A percentile compares a stretch with the other conserved stretches of the same genome.
Evolutionary conservation across 75 land plant genomes (phyloP).

Genomic region (Pseudotsuga menziesii): DNA sequence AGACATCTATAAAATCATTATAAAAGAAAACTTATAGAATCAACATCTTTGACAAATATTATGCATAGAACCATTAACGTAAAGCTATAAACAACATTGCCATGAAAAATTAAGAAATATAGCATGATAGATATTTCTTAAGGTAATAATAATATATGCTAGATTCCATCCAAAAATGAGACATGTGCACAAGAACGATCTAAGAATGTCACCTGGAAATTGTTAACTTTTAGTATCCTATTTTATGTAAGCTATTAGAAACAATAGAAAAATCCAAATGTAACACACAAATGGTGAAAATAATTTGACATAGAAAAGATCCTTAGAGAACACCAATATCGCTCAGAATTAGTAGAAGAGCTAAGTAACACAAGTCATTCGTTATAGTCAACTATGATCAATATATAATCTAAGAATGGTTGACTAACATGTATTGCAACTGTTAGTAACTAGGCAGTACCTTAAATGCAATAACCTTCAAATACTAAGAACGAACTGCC

Average conservation of each 20-base stretch:
- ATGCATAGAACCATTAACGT: neutral
- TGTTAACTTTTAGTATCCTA: neutral
- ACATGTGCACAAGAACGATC: neutral
- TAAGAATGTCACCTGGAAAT: neutral
- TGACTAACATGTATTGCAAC: neutral
- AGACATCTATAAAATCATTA: constrained; percentile 23
- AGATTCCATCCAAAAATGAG: neutral
- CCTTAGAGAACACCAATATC: neutral
- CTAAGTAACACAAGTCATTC: neutral
- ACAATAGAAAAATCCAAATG: neutral
- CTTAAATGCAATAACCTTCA: neutral
- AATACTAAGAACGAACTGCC: neutral
- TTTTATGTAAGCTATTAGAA: neutral
- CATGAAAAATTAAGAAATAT: neutral
- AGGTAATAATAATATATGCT: neutral
- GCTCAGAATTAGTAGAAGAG: neutral
- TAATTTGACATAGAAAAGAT: neutral
- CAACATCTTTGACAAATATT: neutral
- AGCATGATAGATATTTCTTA: neutral
- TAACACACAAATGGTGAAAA: neutral
- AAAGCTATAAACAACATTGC: neutral
- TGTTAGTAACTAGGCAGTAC: neutral
- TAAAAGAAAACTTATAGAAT: constrained; percentile 2
- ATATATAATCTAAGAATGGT: neutral
- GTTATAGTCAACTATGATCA: neutral